Conservation (phyloP, 345 rosid species). For the Camelina sativa region DNA sequence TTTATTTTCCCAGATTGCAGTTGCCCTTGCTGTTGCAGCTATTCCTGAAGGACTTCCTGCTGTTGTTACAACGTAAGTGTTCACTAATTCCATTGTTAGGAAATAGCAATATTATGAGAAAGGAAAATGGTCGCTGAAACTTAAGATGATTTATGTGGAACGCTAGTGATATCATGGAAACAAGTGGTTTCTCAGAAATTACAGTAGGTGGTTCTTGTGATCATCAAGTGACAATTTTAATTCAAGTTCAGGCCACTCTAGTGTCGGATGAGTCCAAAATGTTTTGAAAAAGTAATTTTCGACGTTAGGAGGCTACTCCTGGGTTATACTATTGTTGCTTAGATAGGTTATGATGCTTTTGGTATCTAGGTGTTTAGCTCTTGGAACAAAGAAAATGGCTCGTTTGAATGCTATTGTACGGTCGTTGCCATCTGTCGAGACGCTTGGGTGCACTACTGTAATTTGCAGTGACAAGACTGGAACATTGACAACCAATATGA, state of each 20-base stretch:
- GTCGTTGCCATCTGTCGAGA: constrained; percentile 98
- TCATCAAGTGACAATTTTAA: constrained; percentile 12
- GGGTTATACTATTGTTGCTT: constrained; percentile 29
- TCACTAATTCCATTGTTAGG: constrained; percentile 30
- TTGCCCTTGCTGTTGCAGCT: constrained; percentile 99
- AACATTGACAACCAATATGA: constrained; percentile 97
- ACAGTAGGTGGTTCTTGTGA: constrained; percentile 22
- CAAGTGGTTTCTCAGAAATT: constrained; percentile 9
- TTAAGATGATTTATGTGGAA: constrained; percentile 17
- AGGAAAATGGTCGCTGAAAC: constrained; percentile 21
- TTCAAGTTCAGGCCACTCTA: constrained; percentile 24
- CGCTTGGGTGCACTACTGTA: constrained; percentile 97
- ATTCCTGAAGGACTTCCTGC: constrained; percentile 99
- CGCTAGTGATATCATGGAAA: constrained; percentile 22
- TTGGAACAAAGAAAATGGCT: constrained; percentile 99
- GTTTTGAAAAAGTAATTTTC: constrained; percentile 23
- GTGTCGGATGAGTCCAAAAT: constrained; percentile 23
- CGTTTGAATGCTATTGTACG: constrained; percentile 97
- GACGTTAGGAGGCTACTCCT: constrained; percentile 17
- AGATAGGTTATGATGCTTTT: constrained; percentile 20
- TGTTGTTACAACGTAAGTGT: constrained; percentile 96
- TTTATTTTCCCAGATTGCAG: constrained; percentile 81
- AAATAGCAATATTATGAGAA: constrained; percentile 24
- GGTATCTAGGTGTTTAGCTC: constrained; percentile 89
- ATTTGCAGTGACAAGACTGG: constrained; percentile 99